Percentiles rank a stretch among this genome's conserved stretches.
Evolutionary conservation across 2,329 filamentous ascomycete genomes (phyloP).

Genomic region (Fusarium armeniacum): DNA sequence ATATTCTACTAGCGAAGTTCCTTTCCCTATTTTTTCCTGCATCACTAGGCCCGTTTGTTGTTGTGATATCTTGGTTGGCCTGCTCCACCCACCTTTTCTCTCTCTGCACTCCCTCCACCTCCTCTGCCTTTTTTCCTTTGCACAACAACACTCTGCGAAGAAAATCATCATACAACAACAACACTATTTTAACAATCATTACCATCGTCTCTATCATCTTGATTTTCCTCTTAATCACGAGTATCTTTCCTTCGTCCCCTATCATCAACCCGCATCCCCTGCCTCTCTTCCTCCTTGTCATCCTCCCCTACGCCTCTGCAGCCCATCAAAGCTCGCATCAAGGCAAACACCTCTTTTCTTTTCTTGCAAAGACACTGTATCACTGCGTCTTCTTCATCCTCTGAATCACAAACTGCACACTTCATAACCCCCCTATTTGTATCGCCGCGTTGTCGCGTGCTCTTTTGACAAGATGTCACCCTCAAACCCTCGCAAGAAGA

Average conservation of each 20-base stretch:
- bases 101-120: not conserved
- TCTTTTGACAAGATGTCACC: constrained; percentile 1
- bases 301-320: not conserved
- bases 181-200: not conserved
- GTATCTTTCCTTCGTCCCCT: not conserved
- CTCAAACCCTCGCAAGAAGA: too few relatives aligned
- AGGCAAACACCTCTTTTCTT: not conserved
- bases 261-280: not conserved
- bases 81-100: constrained; percentile 10
- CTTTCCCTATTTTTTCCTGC: not conserved
- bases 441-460: not conserved
- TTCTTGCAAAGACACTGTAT: not conserved
- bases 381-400: not conserved
- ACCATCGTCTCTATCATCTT: not conserved
- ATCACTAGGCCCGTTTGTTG: constrained; percentile 8
- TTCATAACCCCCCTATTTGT: not conserved
- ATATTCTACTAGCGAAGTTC: not conserved
- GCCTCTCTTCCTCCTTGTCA: too few relatives aligned
- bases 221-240: not conserved
- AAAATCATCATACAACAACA: not conserved
- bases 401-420: not conserved
- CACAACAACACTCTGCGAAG: not conserved
- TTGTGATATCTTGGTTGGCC: constrained; percentile 2
- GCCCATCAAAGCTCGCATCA: not conserved
- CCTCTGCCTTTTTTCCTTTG: not conserved